Percentiles rank a stretch among this genome's conserved stretches.
Evolutionary conservation across 495 filamentous ascomycete genomes (phyloP).

Genomic region (Aspergillus egyptiacus): DNA sequence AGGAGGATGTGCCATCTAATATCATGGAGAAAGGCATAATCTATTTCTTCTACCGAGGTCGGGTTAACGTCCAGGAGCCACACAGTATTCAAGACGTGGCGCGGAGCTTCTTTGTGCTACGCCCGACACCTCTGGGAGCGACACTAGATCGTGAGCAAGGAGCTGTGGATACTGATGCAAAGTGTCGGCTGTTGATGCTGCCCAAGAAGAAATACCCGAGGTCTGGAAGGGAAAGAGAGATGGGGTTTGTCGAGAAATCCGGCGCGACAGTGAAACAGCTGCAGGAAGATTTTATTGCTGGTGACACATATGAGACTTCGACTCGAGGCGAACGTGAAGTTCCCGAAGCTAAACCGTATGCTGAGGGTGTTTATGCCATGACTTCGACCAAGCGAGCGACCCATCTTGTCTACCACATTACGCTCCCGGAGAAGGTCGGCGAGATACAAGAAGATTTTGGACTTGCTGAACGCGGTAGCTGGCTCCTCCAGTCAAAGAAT

Average conservation of each 20-base stretch:
- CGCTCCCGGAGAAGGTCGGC: constrained; percentile 63
- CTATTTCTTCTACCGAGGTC: constrained; percentile 85
- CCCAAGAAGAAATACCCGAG: constrained; percentile 83
- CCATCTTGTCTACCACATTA: constrained; percentile 78
- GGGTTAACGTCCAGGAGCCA: constrained; percentile 68
- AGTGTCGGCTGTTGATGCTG: constrained; percentile 66
- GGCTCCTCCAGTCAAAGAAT: constrained; percentile 75
- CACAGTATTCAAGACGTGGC: constrained; percentile 65
- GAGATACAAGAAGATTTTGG: constrained; percentile 76
- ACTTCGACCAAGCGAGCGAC: constrained; percentile 63
- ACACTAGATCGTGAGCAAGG: constrained; percentile 55
- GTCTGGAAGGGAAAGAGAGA: constrained; percentile 66
- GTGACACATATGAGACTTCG: constrained; percentile 67
- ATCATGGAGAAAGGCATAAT: constrained; percentile 89
- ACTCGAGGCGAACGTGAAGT: constrained; percentile 65
- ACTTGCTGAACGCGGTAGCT: constrained; percentile 64
- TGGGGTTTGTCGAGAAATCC: constrained; percentile 79
- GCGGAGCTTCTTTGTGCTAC: constrained; percentile 76
- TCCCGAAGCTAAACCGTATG: constrained; percentile 67
- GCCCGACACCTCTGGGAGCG: constrained; percentile 64
- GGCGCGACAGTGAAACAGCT: constrained; percentile 61
- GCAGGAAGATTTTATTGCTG: constrained; percentile 62
- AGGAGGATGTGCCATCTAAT: constrained; percentile 57
- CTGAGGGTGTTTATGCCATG: constrained; percentile 83
- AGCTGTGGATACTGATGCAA: constrained; percentile 52